Evolutionary conservation across 768 basidiomycete species (phyloP), one percentile per base, ranked within the genome.

Genomic region (Macrolepiota fuliginosa): DNA sequence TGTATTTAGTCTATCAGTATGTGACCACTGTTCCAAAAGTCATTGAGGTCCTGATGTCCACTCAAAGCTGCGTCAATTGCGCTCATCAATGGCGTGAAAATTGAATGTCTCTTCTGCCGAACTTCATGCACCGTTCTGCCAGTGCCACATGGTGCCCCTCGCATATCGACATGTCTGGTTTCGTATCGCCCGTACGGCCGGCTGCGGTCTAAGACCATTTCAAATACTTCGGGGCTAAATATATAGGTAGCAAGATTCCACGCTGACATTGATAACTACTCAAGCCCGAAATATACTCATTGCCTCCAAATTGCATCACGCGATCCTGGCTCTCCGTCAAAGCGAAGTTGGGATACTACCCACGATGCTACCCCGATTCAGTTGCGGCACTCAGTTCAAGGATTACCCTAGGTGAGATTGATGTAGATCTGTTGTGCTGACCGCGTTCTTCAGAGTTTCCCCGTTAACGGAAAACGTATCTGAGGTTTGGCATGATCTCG

Each of bases 81-180:
- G 81, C 81, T 1, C 80, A 88, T 64, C 83, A 85, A 67, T 90
- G 88, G 88, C 80, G 88, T 62, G 88, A 89, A 74, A 87, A 88
- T 67, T 88, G 62, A 67, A 32, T 32, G 29, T 7, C 7, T 32
- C 29, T 32, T 32, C 29, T 7, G 29, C 11, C 24, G 10, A 36
- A 32, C 29, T 19, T 11, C 53, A 15, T 13, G 11, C 46, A 13
- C 10, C 22, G 19, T 13, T 47, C 46, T 13, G 17, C 5, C 40
- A 17, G 13, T 12, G 13, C 22, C 46, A 17, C n/a, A 47, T 22
- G 12, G 4, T 25, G 24, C 22, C 22, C 2, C 19, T 47, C 9
- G 46, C 24, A 25, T 19, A 22, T 42, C n/a, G 12, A 13, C 40
- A 13, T 42, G 12, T 42, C 40, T 2, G 40, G 3, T 42, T 42